phyloP scores from a whole-genome alignment of 352 stramenopile species.

The Detonula confervacea region DNA sequence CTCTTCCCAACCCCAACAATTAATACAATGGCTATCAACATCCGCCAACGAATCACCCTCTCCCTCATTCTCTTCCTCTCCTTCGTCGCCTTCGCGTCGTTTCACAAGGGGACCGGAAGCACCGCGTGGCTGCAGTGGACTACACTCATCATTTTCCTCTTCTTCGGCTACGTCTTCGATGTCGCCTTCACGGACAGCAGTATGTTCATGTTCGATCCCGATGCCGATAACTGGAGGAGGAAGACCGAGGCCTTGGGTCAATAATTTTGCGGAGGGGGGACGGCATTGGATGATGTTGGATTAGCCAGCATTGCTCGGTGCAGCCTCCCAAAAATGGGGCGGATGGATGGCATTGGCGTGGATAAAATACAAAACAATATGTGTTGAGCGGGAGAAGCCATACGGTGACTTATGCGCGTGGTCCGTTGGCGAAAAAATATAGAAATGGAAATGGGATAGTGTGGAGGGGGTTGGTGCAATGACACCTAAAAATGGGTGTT shows the following conservation, averaged over 20 bases:
- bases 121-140: constrained; percentile 81
- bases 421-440: background rate
- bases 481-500: background rate
- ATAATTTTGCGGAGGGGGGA: constrained; percentile 23
- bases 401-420: background rate
- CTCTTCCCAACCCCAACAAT: background rate
- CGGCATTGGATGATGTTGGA: too few relatives aligned
- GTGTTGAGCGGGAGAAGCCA: background rate
- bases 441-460: background rate
- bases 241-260: constrained; percentile 72
- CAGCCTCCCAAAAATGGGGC: background rate
- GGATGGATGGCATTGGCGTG: background rate
- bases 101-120: constrained; percentile 73
- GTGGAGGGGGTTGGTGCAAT: background rate
- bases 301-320: background rate
- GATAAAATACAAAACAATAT: background rate
- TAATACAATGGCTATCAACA: constrained; percentile 43
- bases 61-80: constrained; percentile 76
- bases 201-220: constrained; percentile 86
- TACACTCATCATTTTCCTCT: constrained; percentile 68
- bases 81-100: constrained; percentile 82
- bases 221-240: constrained; percentile 86
- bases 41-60: constrained; percentile 50
- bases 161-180: constrained; percentile 81
- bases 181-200: constrained; percentile 74